These are phyloP conservation scores for Alternaria brassicicola DNA, from an alignment of 2,329 filamentous ascomycete species.

Conservation along the genomic window DNA sequence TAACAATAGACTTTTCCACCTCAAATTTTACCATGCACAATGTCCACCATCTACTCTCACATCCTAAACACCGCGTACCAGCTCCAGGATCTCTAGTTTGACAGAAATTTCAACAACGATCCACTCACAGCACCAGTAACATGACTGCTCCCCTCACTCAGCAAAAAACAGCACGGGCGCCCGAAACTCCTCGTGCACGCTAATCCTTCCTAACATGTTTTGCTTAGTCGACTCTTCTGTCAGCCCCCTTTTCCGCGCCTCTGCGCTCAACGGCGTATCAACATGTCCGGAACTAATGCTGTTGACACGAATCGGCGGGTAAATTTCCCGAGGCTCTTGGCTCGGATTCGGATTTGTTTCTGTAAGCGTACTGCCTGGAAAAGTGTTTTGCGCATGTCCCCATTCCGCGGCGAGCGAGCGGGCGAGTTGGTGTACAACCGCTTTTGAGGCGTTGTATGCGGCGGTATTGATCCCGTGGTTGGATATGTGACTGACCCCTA, in stretches of 20 bases:
- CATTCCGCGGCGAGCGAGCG: constrained; percentile 61
- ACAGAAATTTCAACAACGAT: neutral
- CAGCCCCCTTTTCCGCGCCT: constrained; percentile 37
- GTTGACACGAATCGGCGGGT: constrained; percentile 58
- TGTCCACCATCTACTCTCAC: constrained; percentile 54
- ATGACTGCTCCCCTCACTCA: constrained; percentile 62
- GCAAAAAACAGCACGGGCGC: constrained; percentile 39
- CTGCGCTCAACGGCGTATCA: constrained; percentile 50
- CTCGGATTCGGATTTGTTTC: constrained; percentile 26
- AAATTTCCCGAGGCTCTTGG: constrained; percentile 15
- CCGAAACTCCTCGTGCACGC: constrained; percentile 37
- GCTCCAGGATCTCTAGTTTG: neutral
- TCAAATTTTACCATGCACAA: constrained; percentile 35
- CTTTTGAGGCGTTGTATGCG: constrained; percentile 62
- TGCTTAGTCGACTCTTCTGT: constrained; percentile 41
- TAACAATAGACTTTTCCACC: neutral
- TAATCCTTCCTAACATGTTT: constrained; percentile 46
- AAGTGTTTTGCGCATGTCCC: constrained; percentile 48
- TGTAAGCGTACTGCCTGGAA: constrained; percentile 38
- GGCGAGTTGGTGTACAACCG: constrained; percentile 59
- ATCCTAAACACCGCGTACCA: constrained; percentile 26
- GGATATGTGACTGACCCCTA: constrained; percentile 53
- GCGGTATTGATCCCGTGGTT: constrained; percentile 51
- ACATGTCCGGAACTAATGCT: constrained; percentile 61
- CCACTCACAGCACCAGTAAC: constrained; percentile 59